These are phyloP conservation scores for Ganoderma leucocontextum DNA, from an alignment of 1,284 basidiomycete genomes.

Conservation along the genomic window DNA sequence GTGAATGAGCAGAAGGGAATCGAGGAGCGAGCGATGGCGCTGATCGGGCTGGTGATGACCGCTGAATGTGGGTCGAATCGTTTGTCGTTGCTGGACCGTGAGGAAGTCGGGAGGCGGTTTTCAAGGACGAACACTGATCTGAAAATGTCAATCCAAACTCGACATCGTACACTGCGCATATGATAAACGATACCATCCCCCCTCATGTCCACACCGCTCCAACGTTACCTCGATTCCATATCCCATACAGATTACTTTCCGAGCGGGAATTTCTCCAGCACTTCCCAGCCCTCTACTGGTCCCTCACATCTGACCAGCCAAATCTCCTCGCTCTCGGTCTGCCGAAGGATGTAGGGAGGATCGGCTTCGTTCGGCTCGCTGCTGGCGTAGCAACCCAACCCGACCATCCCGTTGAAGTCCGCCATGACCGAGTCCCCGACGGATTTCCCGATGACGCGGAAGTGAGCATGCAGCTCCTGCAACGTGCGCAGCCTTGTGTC, in stretches of 20 bases:
- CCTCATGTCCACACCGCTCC: too few species aligned
- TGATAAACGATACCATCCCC: too few species aligned
- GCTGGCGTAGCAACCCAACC: slow-evolving; percentile 26
- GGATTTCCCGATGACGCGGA: slow-evolving; percentile 41
- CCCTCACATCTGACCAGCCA: slow-evolving; percentile 73
- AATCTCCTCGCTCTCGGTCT: slow-evolving; percentile 57
- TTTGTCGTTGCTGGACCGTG: too few species aligned
- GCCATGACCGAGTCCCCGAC: slow-evolving; percentile 32
- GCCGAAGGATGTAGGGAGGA: slow-evolving; percentile 9
- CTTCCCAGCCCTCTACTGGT: slow-evolving; percentile 65
- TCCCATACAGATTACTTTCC: background rate
- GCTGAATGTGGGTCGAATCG: too few species aligned
- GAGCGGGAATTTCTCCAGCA: slow-evolving; percentile 51
- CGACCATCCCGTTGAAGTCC: slow-evolving; percentile 43
- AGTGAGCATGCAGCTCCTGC: slow-evolving; percentile 47
- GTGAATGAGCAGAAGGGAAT: too few species aligned
- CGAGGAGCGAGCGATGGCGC: too few species aligned
- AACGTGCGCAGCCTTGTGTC: slow-evolving; percentile 45
- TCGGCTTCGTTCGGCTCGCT: slow-evolving; percentile 25
- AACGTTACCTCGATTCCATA: background rate
- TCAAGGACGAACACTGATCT: too few species aligned
- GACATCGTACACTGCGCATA: too few species aligned
- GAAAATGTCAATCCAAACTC: too few species aligned
- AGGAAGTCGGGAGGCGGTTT: too few species aligned
- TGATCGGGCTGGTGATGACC: too few species aligned